phyloP scores from a whole-genome alignment of 2,329 filamentous ascomycete species.

The Botrytis cinerea region DNA sequence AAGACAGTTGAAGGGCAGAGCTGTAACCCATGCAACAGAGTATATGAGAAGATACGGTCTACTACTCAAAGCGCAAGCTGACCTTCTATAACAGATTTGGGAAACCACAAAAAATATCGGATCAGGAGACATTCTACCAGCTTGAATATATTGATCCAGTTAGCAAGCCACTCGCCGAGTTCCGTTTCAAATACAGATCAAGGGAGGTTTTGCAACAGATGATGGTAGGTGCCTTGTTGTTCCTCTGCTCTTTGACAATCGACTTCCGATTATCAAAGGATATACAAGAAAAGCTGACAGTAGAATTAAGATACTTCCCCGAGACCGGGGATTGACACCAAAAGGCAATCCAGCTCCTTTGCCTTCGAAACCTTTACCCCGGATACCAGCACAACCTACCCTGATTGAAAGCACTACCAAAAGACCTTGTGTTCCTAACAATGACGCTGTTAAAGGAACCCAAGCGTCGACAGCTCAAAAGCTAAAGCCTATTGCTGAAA shows the following conservation, averaged over 20 bases:
- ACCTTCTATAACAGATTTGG: conserved; percentile 2
- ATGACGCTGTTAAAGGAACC: neutral
- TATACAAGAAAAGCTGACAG: neutral
- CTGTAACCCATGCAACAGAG: conserved; percentile 16
- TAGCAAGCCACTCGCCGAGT: conserved; percentile 18
- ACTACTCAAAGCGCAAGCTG: neutral
- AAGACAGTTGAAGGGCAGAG: conserved; percentile 12
- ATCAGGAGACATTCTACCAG: conserved; percentile 13
- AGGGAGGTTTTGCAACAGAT: conserved; percentile 19
- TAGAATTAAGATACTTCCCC: neutral
- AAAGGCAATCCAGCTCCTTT: neutral
- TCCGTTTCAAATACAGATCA: conserved; percentile 26
- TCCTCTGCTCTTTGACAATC: neutral
- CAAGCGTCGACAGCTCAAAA: neutral
- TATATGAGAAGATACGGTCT: conserved; percentile 12
- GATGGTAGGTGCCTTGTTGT: neutral
- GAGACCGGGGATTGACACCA: neutral
- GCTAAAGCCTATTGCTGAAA: neutral
- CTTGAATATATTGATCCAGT: conserved; percentile 23
- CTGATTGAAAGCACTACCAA: neutral
- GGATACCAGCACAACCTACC: neutral
- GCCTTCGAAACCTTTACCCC: neutral
- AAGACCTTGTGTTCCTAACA: neutral
- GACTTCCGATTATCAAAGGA: neutral
- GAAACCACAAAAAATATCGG: neutral